Evolutionary conservation across 805 yeast genomes (phyloP).

Genomic region (Candida tibetensis): DNA sequence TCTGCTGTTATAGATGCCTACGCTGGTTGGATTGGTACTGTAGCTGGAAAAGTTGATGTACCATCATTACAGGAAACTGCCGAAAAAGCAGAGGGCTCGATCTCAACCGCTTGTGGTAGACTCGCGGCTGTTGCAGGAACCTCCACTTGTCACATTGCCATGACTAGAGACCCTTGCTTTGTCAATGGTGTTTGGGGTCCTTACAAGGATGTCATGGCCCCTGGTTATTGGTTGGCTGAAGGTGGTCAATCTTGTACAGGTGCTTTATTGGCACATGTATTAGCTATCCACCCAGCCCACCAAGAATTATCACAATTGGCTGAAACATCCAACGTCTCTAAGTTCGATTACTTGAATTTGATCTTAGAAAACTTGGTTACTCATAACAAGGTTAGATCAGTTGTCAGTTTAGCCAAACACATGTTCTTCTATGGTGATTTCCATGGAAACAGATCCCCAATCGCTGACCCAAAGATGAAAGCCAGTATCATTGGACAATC

Average conservation of each 20-base stretch:
- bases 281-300: slow-evolving; percentile 86
- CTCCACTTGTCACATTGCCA: slow-evolving; percentile 91
- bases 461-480: slow-evolving; percentile 91
- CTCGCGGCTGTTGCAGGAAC: slow-evolving; percentile 99
- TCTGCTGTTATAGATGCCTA: slow-evolving; percentile 97
- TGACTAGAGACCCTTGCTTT: slow-evolving; percentile 80
- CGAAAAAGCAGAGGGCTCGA: slow-evolving; percentile 42
- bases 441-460: slow-evolving; percentile 97
- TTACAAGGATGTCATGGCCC: slow-evolving; percentile 88
- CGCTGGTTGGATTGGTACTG: slow-evolving; percentile 99
- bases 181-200: slow-evolving; percentile 99
- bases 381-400: slow-evolving; percentile 60
- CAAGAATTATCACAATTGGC: slow-evolving; percentile 66
- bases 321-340: slow-evolving; percentile 64
- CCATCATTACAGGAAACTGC: slow-evolving; percentile 47
- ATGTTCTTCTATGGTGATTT: slow-evolving; percentile 93
- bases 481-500: slow-evolving; percentile 91
- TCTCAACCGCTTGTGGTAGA: slow-evolving; percentile 71
- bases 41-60: slow-evolving; percentile 81
- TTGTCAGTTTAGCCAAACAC: slow-evolving; percentile 78
- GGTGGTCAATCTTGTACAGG: slow-evolving; percentile 99
- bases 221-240: slow-evolving; percentile 91
- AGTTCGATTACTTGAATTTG: slow-evolving; percentile 80
- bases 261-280: slow-evolving; percentile 83
- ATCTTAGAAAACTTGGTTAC: slow-evolving; percentile 64